Evolutionary conservation across 257 asterid species (phyloP).

Genomic region (Prunella vulgaris): DNA sequence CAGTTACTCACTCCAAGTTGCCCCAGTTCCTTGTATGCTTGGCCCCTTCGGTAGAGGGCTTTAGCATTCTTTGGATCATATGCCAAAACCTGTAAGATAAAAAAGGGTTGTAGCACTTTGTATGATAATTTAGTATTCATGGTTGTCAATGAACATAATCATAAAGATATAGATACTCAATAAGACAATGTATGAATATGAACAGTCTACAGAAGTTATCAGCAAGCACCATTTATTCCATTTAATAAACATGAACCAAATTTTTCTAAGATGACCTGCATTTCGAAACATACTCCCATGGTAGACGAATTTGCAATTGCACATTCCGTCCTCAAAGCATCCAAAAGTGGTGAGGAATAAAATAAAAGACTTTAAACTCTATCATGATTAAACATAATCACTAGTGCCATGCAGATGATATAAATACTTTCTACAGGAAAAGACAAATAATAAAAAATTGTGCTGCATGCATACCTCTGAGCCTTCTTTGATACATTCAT

Average conservation of each 20-base stretch:
- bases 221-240: constrained; percentile 16
- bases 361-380: not conserved
- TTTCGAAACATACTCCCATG: not conserved
- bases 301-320: constrained; percentile 1
- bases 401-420: constrained; percentile 12
- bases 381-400: not conserved
- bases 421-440: constrained; percentile 1
- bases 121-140: constrained; percentile 7
- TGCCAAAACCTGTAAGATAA: constrained; percentile 62
- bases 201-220: not conserved
- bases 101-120: constrained; percentile 3
- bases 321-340: constrained; percentile 14
- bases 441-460: not conserved
- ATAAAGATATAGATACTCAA: not conserved
- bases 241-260: not conserved
- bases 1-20: constrained; percentile 58
- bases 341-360: not conserved
- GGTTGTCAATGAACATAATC: constrained; percentile 3
- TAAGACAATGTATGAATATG: not conserved
- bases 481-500: constrained; percentile 81
- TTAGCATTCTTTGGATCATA: constrained; percentile 66
- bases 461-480: constrained; percentile 63
- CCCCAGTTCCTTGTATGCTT: constrained; percentile 74
- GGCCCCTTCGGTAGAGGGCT: constrained; percentile 95
- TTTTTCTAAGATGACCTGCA: not conserved